phyloP scores from a whole-genome alignment of 305 asterid genomes.

The Withania somnifera region DNA sequence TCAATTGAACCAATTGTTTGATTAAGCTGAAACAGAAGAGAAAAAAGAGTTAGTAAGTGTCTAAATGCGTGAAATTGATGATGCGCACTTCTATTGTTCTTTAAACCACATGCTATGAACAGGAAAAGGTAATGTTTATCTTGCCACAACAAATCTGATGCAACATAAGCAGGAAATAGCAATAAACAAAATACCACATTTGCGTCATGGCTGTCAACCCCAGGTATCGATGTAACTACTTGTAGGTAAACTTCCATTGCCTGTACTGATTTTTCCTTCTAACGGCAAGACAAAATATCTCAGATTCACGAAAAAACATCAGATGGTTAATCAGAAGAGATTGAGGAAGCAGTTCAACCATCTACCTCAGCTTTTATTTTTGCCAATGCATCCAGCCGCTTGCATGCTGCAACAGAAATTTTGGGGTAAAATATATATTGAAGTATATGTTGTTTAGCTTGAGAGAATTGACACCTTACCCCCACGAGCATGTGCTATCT shows the following conservation, averaged over 20 bases:
- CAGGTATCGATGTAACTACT: constrained; percentile 85
- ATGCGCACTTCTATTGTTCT: not conserved
- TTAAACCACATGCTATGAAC: not conserved
- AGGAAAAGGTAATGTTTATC: not conserved
- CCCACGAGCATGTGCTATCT: constrained; percentile 85
- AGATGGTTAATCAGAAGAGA: not conserved
- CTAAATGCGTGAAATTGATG: not conserved
- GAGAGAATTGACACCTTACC: constrained; percentile 33
- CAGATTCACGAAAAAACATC: constrained; percentile 4
- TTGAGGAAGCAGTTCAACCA: constrained; percentile 6
- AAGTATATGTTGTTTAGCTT: constrained; percentile 2
- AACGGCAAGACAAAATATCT: constrained; percentile 15
- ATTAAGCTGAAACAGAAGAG: constrained; percentile 42
- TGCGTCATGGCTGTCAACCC: constrained; percentile 56
- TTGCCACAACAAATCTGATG: not conserved
- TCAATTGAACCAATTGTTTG: constrained; percentile 91
- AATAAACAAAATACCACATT: constrained; percentile 36
- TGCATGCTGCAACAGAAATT: constrained; percentile 50
- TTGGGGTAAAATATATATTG: not conserved
- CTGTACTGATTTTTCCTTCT: constrained; percentile 74
- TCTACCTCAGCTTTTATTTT: constrained; percentile 69
- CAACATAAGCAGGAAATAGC: not conserved
- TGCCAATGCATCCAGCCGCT: constrained; percentile 60
- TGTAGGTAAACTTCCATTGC: constrained; percentile 59
- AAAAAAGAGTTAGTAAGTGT: not conserved